Evolutionary conservation across 202 grass and related monocot genomes (phyloP), one percentile per base, ranked within the genome.

Genomic region (Brachypodium distachyon): DNA sequence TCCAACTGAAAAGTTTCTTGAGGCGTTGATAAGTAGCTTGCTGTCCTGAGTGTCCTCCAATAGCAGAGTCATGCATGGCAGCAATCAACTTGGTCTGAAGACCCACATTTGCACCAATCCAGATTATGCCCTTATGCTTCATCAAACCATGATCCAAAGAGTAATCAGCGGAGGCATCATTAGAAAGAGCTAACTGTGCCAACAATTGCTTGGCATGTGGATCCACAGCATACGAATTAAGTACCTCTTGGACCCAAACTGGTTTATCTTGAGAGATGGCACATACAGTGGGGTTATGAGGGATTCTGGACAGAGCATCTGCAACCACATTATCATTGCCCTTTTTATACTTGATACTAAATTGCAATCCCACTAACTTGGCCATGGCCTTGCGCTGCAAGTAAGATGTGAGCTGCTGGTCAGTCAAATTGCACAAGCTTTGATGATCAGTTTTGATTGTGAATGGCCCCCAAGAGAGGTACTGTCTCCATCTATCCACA

Each of bases 161-260:
- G 0, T 16, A 12, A 2, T 11, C 70, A 9, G 40, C 10, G 0
- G 3, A 0, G 0, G 11, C 50, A 19, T 52, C 4, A 1, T 0
- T 10, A n/a, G 8, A n/a, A 13, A 33, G 0, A 3, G 38, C 26
- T 0, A 39, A 19, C 4, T 39, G 10, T 23, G 1, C 10, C 1
- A 37, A 1, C 33, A 52, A n/a, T 1, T 37, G 1, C 4, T 74
- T 11, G 1, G 23, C 2, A 1, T n/a, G 0, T 10, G 6, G 8
- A 2, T 54, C 40, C 7, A 11, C 46, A 34, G 3, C 5, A 19
- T 34, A 74, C 1, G 21, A 21, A 6, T 51, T 23, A 2, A 31
- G 8, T 5, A 52, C 2, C 12, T 70, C 36, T 3, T 70, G 9
- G 0, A 44, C 0, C 36, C 21, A 70, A 0, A 26, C 0, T 9